Evolutionary conservation across 257 asterid genomes (phyloP).

Genomic region (Verbascum thapsus): DNA sequence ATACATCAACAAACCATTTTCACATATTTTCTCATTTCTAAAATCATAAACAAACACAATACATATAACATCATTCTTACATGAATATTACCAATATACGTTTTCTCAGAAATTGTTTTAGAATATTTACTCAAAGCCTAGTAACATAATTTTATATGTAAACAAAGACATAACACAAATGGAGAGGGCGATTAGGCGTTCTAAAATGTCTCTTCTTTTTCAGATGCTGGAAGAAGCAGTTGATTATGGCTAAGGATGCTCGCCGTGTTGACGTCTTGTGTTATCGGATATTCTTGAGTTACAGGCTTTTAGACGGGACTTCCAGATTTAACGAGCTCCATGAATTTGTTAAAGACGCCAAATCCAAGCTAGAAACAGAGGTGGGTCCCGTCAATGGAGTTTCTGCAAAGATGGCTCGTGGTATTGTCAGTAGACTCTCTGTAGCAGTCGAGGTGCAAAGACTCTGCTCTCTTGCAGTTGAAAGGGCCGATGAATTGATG

Average conservation of each 20-base stretch:
- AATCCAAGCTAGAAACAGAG: constrained; percentile 68
- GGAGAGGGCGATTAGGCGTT: no score
- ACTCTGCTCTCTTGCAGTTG: constrained; percentile 67
- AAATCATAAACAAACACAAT: no score
- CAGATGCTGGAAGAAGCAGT: constrained; percentile 83
- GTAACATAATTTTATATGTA: no score
- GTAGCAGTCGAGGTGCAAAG: constrained; percentile 60
- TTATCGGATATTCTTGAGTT: constrained; percentile 62
- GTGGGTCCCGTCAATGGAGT: constrained; percentile 69
- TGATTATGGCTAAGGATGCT: constrained; percentile 67
- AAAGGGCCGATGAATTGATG: constrained; percentile 62
- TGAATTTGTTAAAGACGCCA: constrained; percentile 58
- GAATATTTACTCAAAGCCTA: no score
- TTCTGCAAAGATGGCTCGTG: constrained; percentile 72
- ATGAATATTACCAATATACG: no score
- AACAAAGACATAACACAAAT: no score
- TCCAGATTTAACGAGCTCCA: constrained; percentile 64
- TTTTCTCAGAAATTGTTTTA: no score
- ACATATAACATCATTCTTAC: no score
- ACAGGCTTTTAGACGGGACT: constrained; percentile 67
- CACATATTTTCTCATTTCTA: no score
- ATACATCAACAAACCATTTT: no score
- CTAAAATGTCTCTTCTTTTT: constrained; percentile 21
- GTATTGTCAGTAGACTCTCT: constrained; percentile 71
- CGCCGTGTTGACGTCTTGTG: constrained; percentile 70